Evolutionary conservation across 1,139 yeast genomes (phyloP), one percentile per base, ranked within the genome.

Genomic region (Hyphopichia burtonii): DNA sequence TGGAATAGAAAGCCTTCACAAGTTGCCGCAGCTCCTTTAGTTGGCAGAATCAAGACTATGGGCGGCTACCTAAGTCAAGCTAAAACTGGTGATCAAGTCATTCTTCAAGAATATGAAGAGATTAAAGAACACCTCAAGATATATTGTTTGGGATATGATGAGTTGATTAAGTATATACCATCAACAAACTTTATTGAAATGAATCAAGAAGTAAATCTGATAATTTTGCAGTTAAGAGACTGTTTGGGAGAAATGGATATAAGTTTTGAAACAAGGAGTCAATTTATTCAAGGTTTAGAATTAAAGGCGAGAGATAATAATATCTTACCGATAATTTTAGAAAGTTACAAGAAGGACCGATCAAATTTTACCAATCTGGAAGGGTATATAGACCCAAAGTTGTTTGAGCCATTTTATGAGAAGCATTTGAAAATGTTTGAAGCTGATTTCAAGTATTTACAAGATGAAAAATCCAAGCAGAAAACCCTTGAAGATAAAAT

Each of bases 21-120:
- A 10, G 68, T 57, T 3, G 74, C 78, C 1, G 71, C 71, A 2
- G 45, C 54, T 3, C 64, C 61, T 0, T 61, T 76, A 3, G 53
- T 65, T 46, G 61, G 59, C 2, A 74, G 74, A 39, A 59, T 82
- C 2, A 54, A 59, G 4, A 72, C 71, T 25, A 66, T 82, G 60
- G 66, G 66, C 31, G 61, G 58, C 4, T 86, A 83, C 53, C 58
- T 86, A 16, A 53, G 55, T 2, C 81, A 82, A 47, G 95, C 96
- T 1, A 65, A 67, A 28, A 55, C 64, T 3, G 87, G 95, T 3
- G 96, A 90, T 58, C 61, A 61, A 2, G 57, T 70, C 3, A 75
- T 86, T 0, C 54, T 63, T 10, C 56, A 59, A 7, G 78, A 77
- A 45, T 76, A 76, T 44, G 49, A 55, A 2, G 71, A 71, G 10